These are phyloP conservation scores for Spizellomyces punctatus DNA, from an alignment of 192 early-diverging fungal species.

Conservation along the genomic window DNA sequence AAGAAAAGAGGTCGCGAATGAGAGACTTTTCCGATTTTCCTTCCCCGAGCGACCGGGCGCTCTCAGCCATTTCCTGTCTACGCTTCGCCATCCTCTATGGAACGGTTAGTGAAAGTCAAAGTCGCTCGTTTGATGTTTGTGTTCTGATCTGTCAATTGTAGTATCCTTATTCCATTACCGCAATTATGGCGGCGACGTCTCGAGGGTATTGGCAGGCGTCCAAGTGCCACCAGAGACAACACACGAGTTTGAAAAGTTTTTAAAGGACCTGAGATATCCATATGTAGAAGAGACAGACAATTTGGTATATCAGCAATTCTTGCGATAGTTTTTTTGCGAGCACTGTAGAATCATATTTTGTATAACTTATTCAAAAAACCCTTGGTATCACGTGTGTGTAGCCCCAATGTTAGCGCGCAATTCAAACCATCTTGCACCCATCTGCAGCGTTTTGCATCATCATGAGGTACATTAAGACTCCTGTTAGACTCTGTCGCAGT, in stretches of 20 bases:
- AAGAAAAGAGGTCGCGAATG: constrained; percentile 71
- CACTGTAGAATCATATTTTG: too few species aligned
- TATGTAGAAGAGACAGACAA: constrained; percentile 94
- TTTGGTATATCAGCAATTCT: constrained; percentile 83
- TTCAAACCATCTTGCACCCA: too few species aligned
- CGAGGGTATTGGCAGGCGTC: constrained; percentile 89
- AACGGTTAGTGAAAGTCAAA: constrained; percentile 23
- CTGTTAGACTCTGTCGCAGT: too few species aligned
- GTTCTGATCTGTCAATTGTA: constrained; percentile 48
- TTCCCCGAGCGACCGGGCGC: constrained; percentile 97
- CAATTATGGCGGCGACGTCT: constrained; percentile 94
- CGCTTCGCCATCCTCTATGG: constrained; percentile 48
- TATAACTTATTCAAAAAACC: too few species aligned
- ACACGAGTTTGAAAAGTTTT: constrained; percentile 72
- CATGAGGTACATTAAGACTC: too few species aligned
- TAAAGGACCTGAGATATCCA: constrained; percentile 80
- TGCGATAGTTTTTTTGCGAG: constrained; percentile 7
- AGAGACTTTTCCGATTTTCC: constrained; percentile 90
- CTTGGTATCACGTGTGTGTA: too few species aligned
- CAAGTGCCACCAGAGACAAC: constrained; percentile 77
- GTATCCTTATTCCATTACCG: constrained; percentile 96
- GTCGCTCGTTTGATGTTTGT: neutral
- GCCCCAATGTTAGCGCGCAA: too few species aligned
- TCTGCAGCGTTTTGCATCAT: too few species aligned
- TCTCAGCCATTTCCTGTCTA: constrained; percentile 79